These are phyloP conservation scores for Croton setiger DNA, from an alignment of 441 rosid genomes.

Conservation along the genomic window DNA sequence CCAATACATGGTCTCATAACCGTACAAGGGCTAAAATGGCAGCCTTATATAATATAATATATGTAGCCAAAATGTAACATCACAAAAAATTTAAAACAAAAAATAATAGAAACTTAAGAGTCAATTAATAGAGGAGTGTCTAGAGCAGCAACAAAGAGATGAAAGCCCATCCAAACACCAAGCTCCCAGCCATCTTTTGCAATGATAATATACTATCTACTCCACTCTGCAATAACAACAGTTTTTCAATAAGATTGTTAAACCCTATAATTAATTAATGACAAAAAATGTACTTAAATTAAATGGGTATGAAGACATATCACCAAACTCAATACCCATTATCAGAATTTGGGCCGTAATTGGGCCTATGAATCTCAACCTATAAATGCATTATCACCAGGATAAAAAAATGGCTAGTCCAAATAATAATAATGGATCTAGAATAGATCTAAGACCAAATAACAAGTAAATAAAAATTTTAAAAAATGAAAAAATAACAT, in stretches of 20 bases:
- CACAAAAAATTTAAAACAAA: background rate
- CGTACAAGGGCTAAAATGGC: constrained; percentile 26
- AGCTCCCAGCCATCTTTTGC: constrained; percentile 35
- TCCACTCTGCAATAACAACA: constrained; percentile 54
- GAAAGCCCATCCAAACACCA: constrained; percentile 46
- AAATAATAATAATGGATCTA: background rate
- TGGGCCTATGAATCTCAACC: background rate
- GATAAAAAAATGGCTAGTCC: background rate
- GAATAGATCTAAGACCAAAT: background rate
- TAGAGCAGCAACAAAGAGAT: constrained; percentile 46
- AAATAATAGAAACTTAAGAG: background rate
- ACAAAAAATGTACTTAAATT: no score
- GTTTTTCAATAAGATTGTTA: background rate
- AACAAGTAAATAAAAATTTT: no score
- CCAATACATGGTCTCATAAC: constrained; percentile 12
- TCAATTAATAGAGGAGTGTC: constrained; percentile 5
- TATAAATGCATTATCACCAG: no score
- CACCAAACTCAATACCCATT: no score
- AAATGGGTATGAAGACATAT: no score
- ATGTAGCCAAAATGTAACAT: constrained; percentile 9
- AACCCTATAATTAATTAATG: no score
- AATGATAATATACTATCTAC: constrained; percentile 33
- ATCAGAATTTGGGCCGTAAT: background rate
- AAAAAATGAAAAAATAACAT: no score
- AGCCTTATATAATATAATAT: constrained; percentile 4